phyloP scores from a whole-genome alignment of 192 early-diverging fungal species.

The Mortierella alpina region DNA sequence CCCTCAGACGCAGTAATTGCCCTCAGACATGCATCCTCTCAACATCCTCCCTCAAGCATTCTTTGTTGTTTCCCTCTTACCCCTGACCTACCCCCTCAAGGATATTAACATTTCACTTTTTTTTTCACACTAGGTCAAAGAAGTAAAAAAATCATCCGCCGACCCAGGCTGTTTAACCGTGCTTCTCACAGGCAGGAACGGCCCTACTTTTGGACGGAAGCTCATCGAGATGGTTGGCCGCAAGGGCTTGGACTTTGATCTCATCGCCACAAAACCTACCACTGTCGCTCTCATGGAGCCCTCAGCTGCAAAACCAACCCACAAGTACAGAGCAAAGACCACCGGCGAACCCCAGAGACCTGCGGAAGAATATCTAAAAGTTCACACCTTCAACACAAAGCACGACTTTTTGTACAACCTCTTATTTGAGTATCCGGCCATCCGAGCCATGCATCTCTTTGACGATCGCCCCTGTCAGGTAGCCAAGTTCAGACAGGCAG shows the following conservation, averaged over 20 bases:
- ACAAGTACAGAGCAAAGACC: slow-evolving; percentile 36
- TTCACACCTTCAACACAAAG: slow-evolving; percentile 73
- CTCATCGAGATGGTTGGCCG: slow-evolving; percentile 53
- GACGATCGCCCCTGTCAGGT: slow-evolving; percentile 66
- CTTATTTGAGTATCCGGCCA: slow-evolving; percentile 58
- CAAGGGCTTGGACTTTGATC: slow-evolving; percentile 61
- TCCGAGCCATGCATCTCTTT: slow-evolving; percentile 63
- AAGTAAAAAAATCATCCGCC: slow-evolving; percentile 58
- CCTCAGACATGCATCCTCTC: no score
- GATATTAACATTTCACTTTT: not conserved
- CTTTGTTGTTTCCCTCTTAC: not conserved
- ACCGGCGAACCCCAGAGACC: slow-evolving; percentile 39
- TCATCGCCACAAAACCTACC: slow-evolving; percentile 63
- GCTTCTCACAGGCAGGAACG: slow-evolving; percentile 46
- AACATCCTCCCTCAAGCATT: no score
- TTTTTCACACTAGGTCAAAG: slow-evolving; percentile 46
- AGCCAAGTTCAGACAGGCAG: slow-evolving; percentile 35
- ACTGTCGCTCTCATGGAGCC: slow-evolving; percentile 21
- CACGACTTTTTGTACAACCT: slow-evolving; percentile 67
- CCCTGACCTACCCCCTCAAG: not conserved
- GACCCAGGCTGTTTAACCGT: slow-evolving; percentile 43
- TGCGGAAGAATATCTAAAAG: slow-evolving; percentile 24
- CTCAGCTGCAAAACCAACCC: not conserved
- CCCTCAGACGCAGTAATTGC: no score
- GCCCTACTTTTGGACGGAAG: slow-evolving; percentile 51